phyloP scores from a whole-genome alignment of 257 asterid species.

The Solanum sitiens region DNA sequence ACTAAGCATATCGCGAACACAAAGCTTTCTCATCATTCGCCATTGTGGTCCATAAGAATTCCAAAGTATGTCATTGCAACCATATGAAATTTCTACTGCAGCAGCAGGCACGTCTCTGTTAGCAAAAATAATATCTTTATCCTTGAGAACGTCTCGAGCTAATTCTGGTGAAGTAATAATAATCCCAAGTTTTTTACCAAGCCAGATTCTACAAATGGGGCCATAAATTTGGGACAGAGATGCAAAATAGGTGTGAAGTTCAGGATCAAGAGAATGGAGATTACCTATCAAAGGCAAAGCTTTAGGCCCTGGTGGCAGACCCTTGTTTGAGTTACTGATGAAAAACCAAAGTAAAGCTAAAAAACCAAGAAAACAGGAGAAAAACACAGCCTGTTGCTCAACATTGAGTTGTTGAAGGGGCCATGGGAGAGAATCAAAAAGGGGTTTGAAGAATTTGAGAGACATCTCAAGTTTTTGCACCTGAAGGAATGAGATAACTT shows the following conservation, averaged over 20 bases:
- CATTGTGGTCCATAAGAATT: constrained; percentile 62
- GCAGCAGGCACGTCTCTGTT: constrained; percentile 71
- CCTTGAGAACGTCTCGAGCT: constrained; percentile 48
- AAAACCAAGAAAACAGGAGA: constrained; percentile 9
- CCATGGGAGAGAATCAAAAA: not conserved
- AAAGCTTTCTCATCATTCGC: constrained; percentile 62
- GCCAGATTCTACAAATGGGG: constrained; percentile 45
- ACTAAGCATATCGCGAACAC: constrained; percentile 58
- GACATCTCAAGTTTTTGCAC: not conserved
- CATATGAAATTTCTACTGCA: constrained; percentile 42
- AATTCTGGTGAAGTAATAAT: not conserved
- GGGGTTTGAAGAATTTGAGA: not conserved
- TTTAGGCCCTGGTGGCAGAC: constrained; percentile 51
- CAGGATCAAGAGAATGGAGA: not conserved
- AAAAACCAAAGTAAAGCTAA: constrained; percentile 22
- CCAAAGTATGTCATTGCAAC: constrained; percentile 61
- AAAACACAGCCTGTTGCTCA: not conserved
- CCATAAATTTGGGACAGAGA: constrained; percentile 37
- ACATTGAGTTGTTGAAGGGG: not conserved
- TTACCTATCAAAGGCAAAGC: constrained; percentile 58
- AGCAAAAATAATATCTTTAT: constrained; percentile 54
- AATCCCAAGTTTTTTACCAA: constrained; percentile 27
- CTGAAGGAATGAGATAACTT: not conserved
- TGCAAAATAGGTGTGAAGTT: not conserved
- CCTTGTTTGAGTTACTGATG: not conserved